Base-by-base conservation (phyloP, 176 grass and related monocot species). In the Microstegium vimineum region DNA sequence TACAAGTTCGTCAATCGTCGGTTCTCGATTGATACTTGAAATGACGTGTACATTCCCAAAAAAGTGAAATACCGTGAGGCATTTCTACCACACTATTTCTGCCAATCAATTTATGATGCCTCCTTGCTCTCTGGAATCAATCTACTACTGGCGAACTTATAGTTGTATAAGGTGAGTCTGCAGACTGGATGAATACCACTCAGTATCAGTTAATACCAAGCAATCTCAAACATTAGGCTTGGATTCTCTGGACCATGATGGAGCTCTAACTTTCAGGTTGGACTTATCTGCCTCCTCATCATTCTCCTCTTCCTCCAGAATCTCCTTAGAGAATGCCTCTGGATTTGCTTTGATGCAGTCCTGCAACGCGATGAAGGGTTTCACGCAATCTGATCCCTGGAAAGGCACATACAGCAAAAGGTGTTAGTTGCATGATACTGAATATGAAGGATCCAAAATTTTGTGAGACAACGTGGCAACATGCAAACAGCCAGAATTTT, bases 371-470 rank as follows among this genome's bases (percentile, higher is more conserved):
- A 93, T 82, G 61, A 98, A 98, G 22, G 89, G 90, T 56, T 69
- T 83, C 61, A 98, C 93, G 71, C 96, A 98, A 80, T 98, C 93
- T 46, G 96, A 95, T 74, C 93, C 96, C 96, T 98, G 73, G n/a
- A 61, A 86, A 88, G 61, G 17, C 6, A 84, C 43, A 77, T 17
- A 32, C 41, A 82, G 41, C 8, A 74, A 45, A 60, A 4, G 47
- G 31, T 49, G 30, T 27, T 27, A 68, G 46, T 40, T 28, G 5
- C 16, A 47, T 14, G 38, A 27, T 42, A 69, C 2, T 61, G 45
- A 13, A 73, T 34, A 59, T 11, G 52, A 41, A 22, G 15, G 8
- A 36, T 80, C 11, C 52, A 57, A 66, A 8, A 5, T 61, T 59
- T 49, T 67, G 38, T 59, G 36, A 84, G 33, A 74, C 7, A 79